Conservation (phyloP, 164 flowering plant genomes). For the Aristolochia californica region DNA sequence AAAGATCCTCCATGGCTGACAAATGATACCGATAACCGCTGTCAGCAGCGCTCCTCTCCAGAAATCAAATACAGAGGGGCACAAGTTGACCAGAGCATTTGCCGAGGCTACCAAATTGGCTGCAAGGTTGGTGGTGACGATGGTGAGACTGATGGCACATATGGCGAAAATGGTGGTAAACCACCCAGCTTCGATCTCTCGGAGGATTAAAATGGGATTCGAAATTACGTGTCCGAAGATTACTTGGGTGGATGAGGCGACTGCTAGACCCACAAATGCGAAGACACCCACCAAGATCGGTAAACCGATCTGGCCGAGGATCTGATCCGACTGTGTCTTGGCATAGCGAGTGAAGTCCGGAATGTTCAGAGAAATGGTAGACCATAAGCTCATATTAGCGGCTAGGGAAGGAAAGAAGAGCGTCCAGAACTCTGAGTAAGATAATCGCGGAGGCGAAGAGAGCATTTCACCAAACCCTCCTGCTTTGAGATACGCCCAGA, state of each 20-base stretch:
- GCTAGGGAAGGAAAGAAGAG: conserved; percentile 86
- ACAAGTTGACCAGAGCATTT: conserved; percentile 75
- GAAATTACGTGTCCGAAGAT: conserved; percentile 74
- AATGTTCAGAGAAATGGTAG: conserved; percentile 74
- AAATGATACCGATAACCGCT: conserved; percentile 64
- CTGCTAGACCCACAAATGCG: conserved; percentile 88
- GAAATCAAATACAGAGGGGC: conserved; percentile 67
- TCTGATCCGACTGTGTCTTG: conserved; percentile 63
- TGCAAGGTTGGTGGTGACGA: conserved; percentile 79
- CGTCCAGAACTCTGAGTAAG: conserved; percentile 55
- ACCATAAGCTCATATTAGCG: conserved; percentile 91
- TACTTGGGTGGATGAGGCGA: conserved; percentile 64
- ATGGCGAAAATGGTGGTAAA: conserved; percentile 48
- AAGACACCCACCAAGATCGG: conserved; percentile 86
- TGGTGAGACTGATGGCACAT: conserved; percentile 68
- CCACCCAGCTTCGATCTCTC: conserved; percentile 44
- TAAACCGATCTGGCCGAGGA: conserved; percentile 71
- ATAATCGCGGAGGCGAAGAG: conserved; percentile 44
- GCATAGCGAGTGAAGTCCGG: conserved; percentile 88
- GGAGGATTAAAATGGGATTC: conserved; percentile 71
- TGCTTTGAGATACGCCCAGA: conserved; percentile 70
- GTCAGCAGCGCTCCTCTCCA: conserved; percentile 65
- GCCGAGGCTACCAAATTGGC: conserved; percentile 95
- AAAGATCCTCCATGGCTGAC: conserved; percentile 89
- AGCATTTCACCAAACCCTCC: conserved; percentile 79